Base-by-base conservation (phyloP, 1,284 basidiomycete genomes). In the Singerocomus inundabilis region DNA sequence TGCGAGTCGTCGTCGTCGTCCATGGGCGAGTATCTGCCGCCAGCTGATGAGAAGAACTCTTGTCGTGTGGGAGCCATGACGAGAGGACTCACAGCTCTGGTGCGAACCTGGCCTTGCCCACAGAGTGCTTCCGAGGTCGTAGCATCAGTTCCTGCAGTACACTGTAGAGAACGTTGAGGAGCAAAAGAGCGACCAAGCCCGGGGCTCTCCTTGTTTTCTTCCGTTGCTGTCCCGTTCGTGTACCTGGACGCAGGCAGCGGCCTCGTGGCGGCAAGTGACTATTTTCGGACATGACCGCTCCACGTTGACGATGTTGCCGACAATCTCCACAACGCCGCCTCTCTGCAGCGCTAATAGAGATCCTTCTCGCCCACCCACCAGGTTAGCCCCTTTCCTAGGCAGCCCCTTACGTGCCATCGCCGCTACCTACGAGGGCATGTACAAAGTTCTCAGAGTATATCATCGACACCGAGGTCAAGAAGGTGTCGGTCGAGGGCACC, bases 361-460 rank as follows among this genome's bases (percentile, higher is more conserved):
- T n/a, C n/a, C n/a, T n/a, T n/a, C n/a, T n/a, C n/a, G n/a, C n/a
- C n/a, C n/a, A n/a, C n/a, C n/a, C n/a, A n/a, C 70, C 16, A 59
- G 64, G 31, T 70, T 84, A 29, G 80, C 81, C 12, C 81, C 82
- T 21, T 85, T 85, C 63, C 62, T 85, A 10, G 83, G 84, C 30
- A 72, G 68, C 30, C 53, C 60, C n/a, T n/a, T n/a, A n/a, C n/a
- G n/a, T n/a, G n/a, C n/a, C n/a, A n/a, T 86, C 36, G 63, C 67
- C 21, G 63, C 72, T 24, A 59, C 61, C 12, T 77, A 70, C 59
- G 59, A 72, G 25, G 48, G 69, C 51, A 76, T 78, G 73, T 47
- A 41, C 35, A n/a, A n/a, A n/a, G n/a, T 78, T 77, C 54, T 66
- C 65, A 42, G 69, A 70, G 35, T 78, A 70, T 54, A 51, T 73